A percentile compares a stretch with the other conserved stretches of the same genome.
Conservation (phyloP, 2,329 filamentous ascomycete genomes). For the Nemania bipapillata region DNA sequence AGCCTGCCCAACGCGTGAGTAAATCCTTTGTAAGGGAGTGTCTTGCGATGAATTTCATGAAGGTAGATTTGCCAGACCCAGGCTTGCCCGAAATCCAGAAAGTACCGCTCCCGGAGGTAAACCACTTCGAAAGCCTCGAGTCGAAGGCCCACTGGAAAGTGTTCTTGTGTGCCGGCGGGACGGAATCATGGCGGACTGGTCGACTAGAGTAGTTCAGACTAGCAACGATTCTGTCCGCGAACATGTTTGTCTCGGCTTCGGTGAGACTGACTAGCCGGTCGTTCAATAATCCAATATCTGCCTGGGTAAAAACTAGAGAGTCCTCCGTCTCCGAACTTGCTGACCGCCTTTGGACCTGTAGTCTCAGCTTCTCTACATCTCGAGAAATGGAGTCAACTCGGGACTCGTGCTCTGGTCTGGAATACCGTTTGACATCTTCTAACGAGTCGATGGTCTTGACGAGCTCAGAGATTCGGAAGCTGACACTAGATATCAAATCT, state of each 20-base stretch:
- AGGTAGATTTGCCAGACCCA: slow-evolving; percentile 19
- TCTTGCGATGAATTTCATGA: slow-evolving; percentile 26
- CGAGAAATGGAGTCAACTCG: slow-evolving; percentile 1
- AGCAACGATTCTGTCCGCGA: neutral
- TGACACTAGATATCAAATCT: neutral
- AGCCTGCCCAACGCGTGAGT: slow-evolving; percentile 3
- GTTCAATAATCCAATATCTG: neutral
- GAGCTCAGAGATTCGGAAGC: neutral
- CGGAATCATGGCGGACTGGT: neutral
- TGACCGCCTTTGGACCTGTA: neutral
- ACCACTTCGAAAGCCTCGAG: neutral
- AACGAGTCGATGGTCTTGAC: neutral
- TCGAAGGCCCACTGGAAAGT: slow-evolving; percentile 23
- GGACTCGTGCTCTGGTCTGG: neutral
- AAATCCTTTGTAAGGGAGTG: neutral
- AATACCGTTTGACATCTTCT: neutral
- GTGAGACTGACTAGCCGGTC: neutral
- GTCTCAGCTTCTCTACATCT: neutral
- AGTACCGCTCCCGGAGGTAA: neutral
- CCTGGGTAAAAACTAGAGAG: neutral
- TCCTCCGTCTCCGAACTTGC: neutral
- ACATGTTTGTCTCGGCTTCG: neutral
- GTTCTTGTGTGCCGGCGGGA: slow-evolving; percentile 5
- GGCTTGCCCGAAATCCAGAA: slow-evolving; percentile 28
- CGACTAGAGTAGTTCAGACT: slow-evolving; percentile 16